Evolutionary conservation across 441 rosid species (phyloP).

Genomic region (Cnidoscolus chayamansa): DNA sequence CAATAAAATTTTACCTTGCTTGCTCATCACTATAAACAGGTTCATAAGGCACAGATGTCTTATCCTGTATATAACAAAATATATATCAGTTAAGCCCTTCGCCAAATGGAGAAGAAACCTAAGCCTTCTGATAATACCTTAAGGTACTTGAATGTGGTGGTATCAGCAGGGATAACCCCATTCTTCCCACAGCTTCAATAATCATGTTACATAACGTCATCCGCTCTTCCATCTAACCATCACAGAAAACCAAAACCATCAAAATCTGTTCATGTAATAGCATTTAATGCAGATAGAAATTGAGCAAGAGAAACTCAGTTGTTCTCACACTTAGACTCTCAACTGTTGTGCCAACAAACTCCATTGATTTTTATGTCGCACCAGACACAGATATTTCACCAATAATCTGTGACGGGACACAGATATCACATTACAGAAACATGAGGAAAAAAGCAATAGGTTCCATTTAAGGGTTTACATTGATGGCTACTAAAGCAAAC

Average conservation of each 20-base stretch:
- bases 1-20: constrained; percentile 53
- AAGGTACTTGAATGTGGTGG: constrained; percentile 79
- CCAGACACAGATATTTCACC: constrained; percentile 98
- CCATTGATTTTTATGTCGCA: constrained; percentile 96
- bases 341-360: constrained; percentile 85
- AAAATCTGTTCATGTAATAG: constrained; percentile 1
- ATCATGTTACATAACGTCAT: constrained; percentile 98
- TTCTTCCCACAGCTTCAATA: constrained; percentile 98
- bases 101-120: constrained; percentile 2
- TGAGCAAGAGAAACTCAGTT: not conserved
- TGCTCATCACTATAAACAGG: constrained; percentile 85
- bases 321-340: constrained; percentile 75
- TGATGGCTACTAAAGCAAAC: constrained; percentile 1
- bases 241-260: constrained; percentile 15
- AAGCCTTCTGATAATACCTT: constrained; percentile 41
- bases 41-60: constrained; percentile 72
- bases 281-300: not conserved
- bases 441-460: not conserved
- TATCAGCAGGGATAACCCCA: constrained; percentile 90
- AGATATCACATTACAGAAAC: constrained; percentile 4
- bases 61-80: constrained; percentile 53
- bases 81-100: not conserved
- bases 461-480: not conserved
- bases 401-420: constrained; percentile 54
- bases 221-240: constrained; percentile 89